Conservation (phyloP, 2,329 filamentous ascomycete species). For the Madurella fahalii region DNA sequence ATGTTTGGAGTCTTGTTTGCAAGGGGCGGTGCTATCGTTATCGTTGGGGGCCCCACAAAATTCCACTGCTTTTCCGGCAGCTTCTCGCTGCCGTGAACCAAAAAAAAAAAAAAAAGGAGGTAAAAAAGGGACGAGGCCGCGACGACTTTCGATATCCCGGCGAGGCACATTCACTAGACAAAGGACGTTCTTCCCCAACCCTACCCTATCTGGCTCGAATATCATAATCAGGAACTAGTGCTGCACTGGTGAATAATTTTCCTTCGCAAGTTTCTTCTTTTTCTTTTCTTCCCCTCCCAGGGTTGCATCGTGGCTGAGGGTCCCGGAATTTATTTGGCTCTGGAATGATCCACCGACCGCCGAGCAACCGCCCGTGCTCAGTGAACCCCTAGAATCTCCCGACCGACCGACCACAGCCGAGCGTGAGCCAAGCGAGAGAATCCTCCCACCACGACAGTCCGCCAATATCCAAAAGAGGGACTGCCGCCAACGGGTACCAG, state of each 20-base stretch:
- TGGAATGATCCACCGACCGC: neutral
- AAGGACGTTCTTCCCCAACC: neutral
- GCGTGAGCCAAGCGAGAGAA: neutral
- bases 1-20: neutral
- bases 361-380: neutral
- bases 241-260: neutral
- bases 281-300: neutral
- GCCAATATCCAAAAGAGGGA: neutral
- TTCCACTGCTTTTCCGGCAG: conserved; percentile 2
- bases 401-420: neutral
- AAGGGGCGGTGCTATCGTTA: neutral
- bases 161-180: neutral
- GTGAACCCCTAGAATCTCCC: neutral
- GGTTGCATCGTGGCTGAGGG: neutral
- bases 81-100: neutral
- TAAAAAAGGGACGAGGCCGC: neutral
- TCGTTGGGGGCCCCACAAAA: neutral
- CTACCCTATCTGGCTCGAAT: neutral
- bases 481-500: neutral
- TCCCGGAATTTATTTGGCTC: neutral
- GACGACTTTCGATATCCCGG: neutral
- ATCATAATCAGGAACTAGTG: neutral
- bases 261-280: neutral
- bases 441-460: neutral
- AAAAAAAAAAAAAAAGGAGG: conserved; percentile 2